A percentile compares a stretch with the other conserved stretches of the same genome.
These are phyloP conservation scores for Podospora fimiseda DNA, from an alignment of 495 filamentous ascomycete species.

Conservation along the genomic window DNA sequence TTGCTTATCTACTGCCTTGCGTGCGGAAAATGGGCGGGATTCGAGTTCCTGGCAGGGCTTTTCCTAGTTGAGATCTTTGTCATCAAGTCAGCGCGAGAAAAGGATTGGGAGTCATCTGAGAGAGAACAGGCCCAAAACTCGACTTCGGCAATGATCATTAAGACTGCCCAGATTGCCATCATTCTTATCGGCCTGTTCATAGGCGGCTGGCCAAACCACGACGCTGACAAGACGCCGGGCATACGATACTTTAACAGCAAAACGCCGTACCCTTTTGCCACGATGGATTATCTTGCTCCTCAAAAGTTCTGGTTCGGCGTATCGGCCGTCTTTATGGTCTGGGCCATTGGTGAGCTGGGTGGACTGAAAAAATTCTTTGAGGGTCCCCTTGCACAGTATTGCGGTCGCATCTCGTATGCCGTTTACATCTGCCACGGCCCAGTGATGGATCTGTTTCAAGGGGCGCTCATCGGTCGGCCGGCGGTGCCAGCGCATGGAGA, in stretches of 20 bases:
- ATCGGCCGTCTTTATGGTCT: conserved; percentile 50
- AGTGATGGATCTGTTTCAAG: conserved; percentile 46
- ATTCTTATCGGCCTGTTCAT: conserved; percentile 37
- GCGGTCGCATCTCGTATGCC: conserved; percentile 55
- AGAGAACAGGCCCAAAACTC: conserved; percentile 6
- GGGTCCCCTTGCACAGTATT: conserved; percentile 52
- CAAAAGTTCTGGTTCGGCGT: conserved; percentile 52
- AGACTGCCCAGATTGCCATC: conserved; percentile 21
- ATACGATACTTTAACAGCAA: conserved; percentile 27
- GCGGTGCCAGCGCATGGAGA: conserved; percentile 16
- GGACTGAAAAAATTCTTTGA: conserved; percentile 49
- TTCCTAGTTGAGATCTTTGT: conserved; percentile 54
- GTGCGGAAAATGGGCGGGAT: conserved; percentile 53
- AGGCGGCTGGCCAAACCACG: conserved; percentile 37
- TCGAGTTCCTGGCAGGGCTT: conserved; percentile 55
- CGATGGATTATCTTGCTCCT: conserved; percentile 25
- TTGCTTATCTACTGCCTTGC: conserved; percentile 52
- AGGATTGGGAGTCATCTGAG: conserved; percentile 11
- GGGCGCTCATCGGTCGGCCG: conserved; percentile 34
- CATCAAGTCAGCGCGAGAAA: conserved; percentile 13
- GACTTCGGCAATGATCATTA: background rate
- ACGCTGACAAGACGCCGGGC: conserved; percentile 31
- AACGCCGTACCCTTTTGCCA: conserved; percentile 31
- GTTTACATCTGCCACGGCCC: conserved; percentile 58
- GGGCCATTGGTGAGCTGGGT: conserved; percentile 47